A percentile compares a stretch with the other conserved stretches of the same genome.
These are phyloP conservation scores for Micractinium sp. DNA, from an alignment of 139 green algal species.

Conservation along the genomic window DNA sequence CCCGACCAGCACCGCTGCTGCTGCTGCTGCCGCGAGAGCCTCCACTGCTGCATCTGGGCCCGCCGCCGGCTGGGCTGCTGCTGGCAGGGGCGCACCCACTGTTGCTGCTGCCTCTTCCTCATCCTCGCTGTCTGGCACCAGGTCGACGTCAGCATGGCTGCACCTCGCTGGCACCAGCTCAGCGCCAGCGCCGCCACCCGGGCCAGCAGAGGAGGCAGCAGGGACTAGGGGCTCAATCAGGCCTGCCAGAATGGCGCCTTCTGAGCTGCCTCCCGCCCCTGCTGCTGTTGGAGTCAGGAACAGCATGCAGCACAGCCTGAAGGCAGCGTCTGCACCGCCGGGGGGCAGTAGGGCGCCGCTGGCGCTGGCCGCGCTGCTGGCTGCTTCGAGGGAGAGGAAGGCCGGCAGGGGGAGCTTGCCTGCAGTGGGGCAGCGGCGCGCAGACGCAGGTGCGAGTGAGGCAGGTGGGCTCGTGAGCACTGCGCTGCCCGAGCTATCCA, in stretches of 20 bases:
- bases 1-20: neutral
- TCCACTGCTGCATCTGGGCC: neutral
- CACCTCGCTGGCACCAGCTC: neutral
- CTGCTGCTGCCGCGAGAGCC: neutral
- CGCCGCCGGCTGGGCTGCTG: neutral
- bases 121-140: conserved; percentile 3
- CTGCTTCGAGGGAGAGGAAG: conserved; percentile 5
- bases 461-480: neutral
- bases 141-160: neutral
- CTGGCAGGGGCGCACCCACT: neutral
- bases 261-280: neutral
- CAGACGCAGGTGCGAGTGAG: neutral
- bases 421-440: neutral
- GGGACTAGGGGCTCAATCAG: neutral
- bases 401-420: conserved; percentile 3
- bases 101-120: neutral
- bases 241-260: neutral
- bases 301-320: conserved; percentile 12
- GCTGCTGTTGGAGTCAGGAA: neutral
- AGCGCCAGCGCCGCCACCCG: neutral
- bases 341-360: neutral
- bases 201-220: too few relatives aligned
- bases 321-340: neutral
- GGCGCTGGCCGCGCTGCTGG: neutral
- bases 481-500: neutral